Conservation (phyloP, 1,284 basidiomycete genomes). For the Cryptococcus sp. region DNA sequence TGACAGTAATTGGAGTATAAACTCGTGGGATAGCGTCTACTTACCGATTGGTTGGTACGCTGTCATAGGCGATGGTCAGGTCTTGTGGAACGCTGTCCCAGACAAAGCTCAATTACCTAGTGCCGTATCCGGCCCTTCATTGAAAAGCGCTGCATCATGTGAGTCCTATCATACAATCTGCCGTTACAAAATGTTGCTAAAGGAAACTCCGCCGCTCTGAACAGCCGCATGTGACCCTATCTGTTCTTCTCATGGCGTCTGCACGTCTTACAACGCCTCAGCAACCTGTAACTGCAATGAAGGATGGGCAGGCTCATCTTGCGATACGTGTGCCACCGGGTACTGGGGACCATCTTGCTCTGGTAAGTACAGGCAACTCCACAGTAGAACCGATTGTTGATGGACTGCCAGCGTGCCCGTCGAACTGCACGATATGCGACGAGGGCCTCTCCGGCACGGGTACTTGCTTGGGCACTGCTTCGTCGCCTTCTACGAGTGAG, state of each 20-base stretch:
- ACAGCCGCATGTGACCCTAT: slow-evolving; percentile 35
- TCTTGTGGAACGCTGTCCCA: slow-evolving; percentile 38
- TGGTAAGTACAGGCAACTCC: slow-evolving; percentile 22
- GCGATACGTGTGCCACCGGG: slow-evolving; percentile 42
- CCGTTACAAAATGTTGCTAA: not conserved
- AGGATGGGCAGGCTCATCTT: slow-evolving; percentile 38
- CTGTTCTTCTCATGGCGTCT: slow-evolving; percentile 36
- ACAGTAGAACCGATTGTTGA: not conserved
- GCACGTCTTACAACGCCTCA: slow-evolving; percentile 13
- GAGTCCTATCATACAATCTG: slow-evolving; percentile 5
- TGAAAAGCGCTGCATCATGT: slow-evolving; percentile 23
- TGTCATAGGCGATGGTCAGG: slow-evolving; percentile 27
- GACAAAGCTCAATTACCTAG: slow-evolving; percentile 23
- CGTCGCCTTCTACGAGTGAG: slow-evolving; percentile 26
- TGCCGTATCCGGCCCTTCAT: not conserved
- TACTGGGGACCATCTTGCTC: slow-evolving; percentile 47
- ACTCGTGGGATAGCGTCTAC: slow-evolving; percentile 23
- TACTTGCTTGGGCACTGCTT: slow-evolving; percentile 42
- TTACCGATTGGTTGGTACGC: slow-evolving; percentile 41
- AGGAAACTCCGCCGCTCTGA: not conserved
- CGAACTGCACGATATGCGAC: slow-evolving; percentile 48
- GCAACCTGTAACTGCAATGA: slow-evolving; percentile 29
- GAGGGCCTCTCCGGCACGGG: slow-evolving; percentile 52
- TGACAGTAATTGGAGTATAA: slow-evolving; percentile 15
- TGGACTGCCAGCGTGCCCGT: slow-evolving; percentile 35